Conservation (phyloP, 2,329 filamentous ascomycete genomes). For the Paraphaeosphaeria sporulosa region DNA sequence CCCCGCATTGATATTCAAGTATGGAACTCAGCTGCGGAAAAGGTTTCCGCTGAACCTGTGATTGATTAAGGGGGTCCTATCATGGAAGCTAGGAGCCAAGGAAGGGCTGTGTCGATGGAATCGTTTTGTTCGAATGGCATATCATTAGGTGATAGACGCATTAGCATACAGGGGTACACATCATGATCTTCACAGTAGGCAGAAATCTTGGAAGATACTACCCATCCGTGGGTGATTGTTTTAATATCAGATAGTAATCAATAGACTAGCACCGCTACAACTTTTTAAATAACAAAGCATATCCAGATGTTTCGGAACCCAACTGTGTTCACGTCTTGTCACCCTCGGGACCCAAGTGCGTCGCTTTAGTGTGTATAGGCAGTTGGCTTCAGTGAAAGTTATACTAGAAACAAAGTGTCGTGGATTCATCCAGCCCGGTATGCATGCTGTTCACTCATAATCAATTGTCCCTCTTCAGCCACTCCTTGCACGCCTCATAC, state of each 20-base stretch:
- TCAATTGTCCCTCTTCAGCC: conserved; percentile 1
- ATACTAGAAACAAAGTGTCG: not conserved
- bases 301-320: too few species aligned
- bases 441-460: not conserved
- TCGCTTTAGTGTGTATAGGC: too few species aligned
- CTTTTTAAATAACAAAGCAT: too few species aligned
- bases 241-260: too few species aligned
- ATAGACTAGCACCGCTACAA: too few species aligned
- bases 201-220: too few species aligned
- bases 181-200: not conserved
- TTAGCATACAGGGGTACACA: not conserved
- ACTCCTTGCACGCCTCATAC: conserved; percentile 2
- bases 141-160: conserved; percentile 11
- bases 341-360: too few species aligned
- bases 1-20: conserved; percentile 43
- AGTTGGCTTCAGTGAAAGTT: not conserved
- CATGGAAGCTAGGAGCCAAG: not conserved
- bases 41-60: conserved; percentile 38
- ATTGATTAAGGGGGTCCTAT: not conserved
- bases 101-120: not conserved
- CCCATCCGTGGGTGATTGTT: too few species aligned
- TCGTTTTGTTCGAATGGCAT: not conserved
- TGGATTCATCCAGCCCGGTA: not conserved
- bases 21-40: conserved; percentile 40
- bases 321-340: too few species aligned